Conservation (phyloP, 345 rosid species). For the Brassica incana region DNA sequence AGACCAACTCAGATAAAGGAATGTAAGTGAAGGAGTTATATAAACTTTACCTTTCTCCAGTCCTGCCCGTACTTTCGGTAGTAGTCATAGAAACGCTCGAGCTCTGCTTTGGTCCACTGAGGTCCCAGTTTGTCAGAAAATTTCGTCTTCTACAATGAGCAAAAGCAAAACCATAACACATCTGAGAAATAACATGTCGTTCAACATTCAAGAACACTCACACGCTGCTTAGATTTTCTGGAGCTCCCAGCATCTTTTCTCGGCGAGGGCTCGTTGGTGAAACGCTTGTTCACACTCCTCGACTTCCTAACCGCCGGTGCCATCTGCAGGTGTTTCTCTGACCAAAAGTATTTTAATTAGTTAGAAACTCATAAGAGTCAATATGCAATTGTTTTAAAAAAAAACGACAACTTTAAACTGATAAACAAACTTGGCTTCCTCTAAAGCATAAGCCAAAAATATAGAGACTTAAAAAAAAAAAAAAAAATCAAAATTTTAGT, state of each 20-base stretch:
- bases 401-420: background rate
- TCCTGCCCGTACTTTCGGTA: constrained; percentile 81
- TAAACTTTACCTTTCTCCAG: constrained; percentile 81
- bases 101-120: constrained; percentile 88
- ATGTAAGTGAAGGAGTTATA: background rate
- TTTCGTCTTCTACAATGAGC: constrained; percentile 60
- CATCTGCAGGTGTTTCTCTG: constrained; percentile 46
- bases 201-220: constrained; percentile 40
- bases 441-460: no score
- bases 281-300: constrained; percentile 73
- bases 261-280: constrained; percentile 65
- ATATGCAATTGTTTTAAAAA: background rate
- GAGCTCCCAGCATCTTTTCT: constrained; percentile 55
- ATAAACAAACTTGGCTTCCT: no score
- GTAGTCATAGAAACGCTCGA: constrained; percentile 82
- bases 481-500: no score
- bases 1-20: background rate
- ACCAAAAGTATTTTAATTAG: constrained; percentile 23
- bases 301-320: constrained; percentile 76
- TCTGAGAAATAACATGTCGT: constrained; percentile 6
- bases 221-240: constrained; percentile 61
- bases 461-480: no score
- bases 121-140: constrained; percentile 83
- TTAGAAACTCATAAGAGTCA: background rate
- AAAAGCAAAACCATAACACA: constrained; percentile 16